Percentiles rank a stretch among this genome's conserved stretches.
Conservation (phyloP, 192 early-diverging fungal species). For the Entomortierella lignicola region DNA sequence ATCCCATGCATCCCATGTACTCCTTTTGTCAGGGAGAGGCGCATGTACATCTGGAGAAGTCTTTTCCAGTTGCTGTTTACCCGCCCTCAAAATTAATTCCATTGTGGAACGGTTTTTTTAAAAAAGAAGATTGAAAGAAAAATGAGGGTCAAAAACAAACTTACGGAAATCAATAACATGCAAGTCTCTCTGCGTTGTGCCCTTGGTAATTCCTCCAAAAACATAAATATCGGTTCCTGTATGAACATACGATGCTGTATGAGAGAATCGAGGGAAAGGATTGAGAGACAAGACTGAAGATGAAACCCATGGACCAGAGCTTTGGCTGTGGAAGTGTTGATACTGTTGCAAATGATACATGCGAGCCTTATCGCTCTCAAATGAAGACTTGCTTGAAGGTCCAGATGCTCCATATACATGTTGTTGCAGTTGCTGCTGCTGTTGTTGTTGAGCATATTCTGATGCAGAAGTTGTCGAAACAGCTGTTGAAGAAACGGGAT, state of each 20-base stretch:
- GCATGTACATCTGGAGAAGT: too few species aligned
- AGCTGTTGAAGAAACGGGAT: constrained; percentile 4
- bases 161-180: constrained; percentile 50
- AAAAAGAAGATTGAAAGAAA: too few species aligned
- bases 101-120: too few species aligned
- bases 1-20: too few species aligned
- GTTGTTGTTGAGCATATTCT: constrained; percentile 13
- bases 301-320: constrained; percentile 40
- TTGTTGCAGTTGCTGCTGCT: constrained; percentile 28
- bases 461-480: not conserved
- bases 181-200: constrained; percentile 35
- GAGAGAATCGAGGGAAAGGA: constrained; percentile 44
- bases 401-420: not conserved
- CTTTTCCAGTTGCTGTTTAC: too few species aligned
- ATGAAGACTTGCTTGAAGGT: constrained; percentile 13
- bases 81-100: too few species aligned
- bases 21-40: too few species aligned
- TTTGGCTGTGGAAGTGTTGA: constrained; percentile 7
- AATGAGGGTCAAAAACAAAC: not conserved
- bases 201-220: constrained; percentile 45
- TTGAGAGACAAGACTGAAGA: constrained; percentile 18
- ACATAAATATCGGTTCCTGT: constrained; percentile 52
- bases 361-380: constrained; percentile 25
- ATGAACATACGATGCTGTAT: constrained; percentile 51
- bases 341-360: constrained; percentile 21